A percentile compares a stretch with the other conserved stretches of the same genome.
Conservation (phyloP, 441 rosid species). For the Kokia cookei region DNA sequence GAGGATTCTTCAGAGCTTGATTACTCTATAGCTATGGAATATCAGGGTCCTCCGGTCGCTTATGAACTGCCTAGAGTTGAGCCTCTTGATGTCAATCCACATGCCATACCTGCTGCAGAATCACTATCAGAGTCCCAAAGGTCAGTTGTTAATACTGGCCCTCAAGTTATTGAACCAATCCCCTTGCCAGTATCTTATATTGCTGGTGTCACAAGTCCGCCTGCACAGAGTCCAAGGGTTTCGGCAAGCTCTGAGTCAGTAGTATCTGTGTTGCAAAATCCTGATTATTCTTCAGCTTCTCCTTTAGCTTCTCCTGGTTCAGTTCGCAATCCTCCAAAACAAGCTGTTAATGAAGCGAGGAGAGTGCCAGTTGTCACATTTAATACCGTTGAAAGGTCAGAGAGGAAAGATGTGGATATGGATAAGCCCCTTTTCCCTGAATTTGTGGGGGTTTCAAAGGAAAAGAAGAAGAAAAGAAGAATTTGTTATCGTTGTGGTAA, state of each 20-base stretch:
- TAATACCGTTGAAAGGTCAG: constrained; percentile 53
- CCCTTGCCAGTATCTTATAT: constrained; percentile 77
- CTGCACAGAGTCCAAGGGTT: constrained; percentile 69
- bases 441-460: constrained; percentile 57
- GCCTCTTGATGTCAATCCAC: constrained; percentile 62
- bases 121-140: constrained; percentile 42
- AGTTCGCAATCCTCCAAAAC: constrained; percentile 30
- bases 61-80: constrained; percentile 73
- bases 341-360: constrained; percentile 35
- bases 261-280: constrained; percentile 88
- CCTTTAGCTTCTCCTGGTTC: constrained; percentile 80
- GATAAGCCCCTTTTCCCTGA: constrained; percentile 51
- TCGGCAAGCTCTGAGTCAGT: constrained; percentile 93
- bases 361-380: constrained; percentile 78
- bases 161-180: constrained; percentile 52
- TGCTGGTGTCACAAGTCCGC: constrained; percentile 50
- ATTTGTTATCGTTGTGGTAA: constrained; percentile 77
- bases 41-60: constrained; percentile 66
- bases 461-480: constrained; percentile 54
- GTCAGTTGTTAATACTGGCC: constrained; percentile 22
- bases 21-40: constrained; percentile 87
- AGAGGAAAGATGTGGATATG: constrained; percentile 39
- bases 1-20: constrained; percentile 62
- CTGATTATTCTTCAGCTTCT: constrained; percentile 79
- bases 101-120: constrained; percentile 46